Conservation (phyloP, 208 protist genomes). For the Leishmania braziliensis region DNA sequence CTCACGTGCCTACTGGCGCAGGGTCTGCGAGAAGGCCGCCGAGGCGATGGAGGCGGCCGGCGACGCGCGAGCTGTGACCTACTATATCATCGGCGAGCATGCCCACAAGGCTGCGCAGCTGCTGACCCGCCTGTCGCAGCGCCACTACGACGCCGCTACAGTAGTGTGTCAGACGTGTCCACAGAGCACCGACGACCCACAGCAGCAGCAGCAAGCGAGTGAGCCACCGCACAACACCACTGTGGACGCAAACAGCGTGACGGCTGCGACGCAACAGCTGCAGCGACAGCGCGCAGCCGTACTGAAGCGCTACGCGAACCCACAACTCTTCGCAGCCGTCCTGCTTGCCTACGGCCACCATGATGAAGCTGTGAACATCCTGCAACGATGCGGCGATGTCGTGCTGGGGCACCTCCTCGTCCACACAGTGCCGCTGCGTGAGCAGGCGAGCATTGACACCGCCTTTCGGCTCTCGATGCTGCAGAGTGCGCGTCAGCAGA, state of each 20-base stretch:
- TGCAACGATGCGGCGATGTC: slow-evolving; percentile 67
- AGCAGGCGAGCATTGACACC: slow-evolving; percentile 79
- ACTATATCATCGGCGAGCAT: slow-evolving; percentile 85
- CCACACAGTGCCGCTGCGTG: slow-evolving; percentile 79
- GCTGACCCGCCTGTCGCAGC: slow-evolving; percentile 41
- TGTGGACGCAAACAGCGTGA: slow-evolving; percentile 61
- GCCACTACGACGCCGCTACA: slow-evolving; percentile 55
- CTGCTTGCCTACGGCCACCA: slow-evolving; percentile 61
- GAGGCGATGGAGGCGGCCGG: slow-evolving; percentile 73
- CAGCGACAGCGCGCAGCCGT: slow-evolving; percentile 38
- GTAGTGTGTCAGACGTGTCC: slow-evolving; percentile 73
- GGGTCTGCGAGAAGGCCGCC: slow-evolving; percentile 62
- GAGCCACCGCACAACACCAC: slow-evolving; percentile 64
- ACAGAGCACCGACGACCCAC: slow-evolving; percentile 41
- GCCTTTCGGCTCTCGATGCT: slow-evolving; percentile 80
- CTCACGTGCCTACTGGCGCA: slow-evolving; percentile 87
- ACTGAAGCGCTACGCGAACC: slow-evolving; percentile 51
- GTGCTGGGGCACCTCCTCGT: slow-evolving; percentile 73
- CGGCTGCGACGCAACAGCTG: slow-evolving; percentile 41
- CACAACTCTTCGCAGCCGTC: slow-evolving; percentile 66
- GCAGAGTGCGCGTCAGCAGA: slow-evolving; percentile 58
- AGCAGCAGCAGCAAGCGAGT: slow-evolving; percentile 11
- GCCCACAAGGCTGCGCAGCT: slow-evolving; percentile 62
- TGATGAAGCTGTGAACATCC: slow-evolving; percentile 69
- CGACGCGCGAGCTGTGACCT: slow-evolving; percentile 62